Conservation (phyloP, 139 green algal species). For the Tetraselmis striata region DNA sequence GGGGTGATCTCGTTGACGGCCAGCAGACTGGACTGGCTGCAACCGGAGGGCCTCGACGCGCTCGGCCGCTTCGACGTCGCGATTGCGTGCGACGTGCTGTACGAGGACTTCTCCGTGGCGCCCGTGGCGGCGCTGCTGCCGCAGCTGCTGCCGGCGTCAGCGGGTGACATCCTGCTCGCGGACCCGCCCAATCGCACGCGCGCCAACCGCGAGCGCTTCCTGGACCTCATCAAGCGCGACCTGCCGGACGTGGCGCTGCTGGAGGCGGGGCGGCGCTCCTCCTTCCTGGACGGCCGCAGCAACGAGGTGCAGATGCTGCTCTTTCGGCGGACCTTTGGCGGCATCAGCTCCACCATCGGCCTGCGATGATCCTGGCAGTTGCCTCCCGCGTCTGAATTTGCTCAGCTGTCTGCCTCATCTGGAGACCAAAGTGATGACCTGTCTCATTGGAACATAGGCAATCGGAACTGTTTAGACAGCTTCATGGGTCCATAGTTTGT, state of each 20-base stretch:
- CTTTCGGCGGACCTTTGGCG: background rate
- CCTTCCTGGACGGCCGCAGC: background rate
- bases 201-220: slow-evolving; percentile 37
- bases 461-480: too few species aligned
- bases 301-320: background rate
- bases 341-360: background rate
- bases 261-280: background rate
- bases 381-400: too few species aligned
- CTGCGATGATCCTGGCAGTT: background rate
- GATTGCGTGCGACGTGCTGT: slow-evolving; percentile 66
- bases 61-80: slow-evolving; percentile 42
- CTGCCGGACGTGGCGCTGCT: background rate
- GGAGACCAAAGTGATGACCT: too few species aligned
- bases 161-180: slow-evolving; percentile 32
- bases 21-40: background rate
- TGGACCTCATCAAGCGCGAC: slow-evolving; percentile 11
- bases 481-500: too few species aligned
- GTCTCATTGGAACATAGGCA: too few species aligned
- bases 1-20: too few species aligned
- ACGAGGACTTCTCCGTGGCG: slow-evolving; percentile 42
- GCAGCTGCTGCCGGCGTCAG: slow-evolving; percentile 22
- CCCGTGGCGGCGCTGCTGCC: slow-evolving; percentile 44
- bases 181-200: slow-evolving; percentile 46
- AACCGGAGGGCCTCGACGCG: background rate
- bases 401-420: too few species aligned